phyloP scores from a whole-genome alignment of 1,139 yeast species.

The Candida sp. region DNA sequence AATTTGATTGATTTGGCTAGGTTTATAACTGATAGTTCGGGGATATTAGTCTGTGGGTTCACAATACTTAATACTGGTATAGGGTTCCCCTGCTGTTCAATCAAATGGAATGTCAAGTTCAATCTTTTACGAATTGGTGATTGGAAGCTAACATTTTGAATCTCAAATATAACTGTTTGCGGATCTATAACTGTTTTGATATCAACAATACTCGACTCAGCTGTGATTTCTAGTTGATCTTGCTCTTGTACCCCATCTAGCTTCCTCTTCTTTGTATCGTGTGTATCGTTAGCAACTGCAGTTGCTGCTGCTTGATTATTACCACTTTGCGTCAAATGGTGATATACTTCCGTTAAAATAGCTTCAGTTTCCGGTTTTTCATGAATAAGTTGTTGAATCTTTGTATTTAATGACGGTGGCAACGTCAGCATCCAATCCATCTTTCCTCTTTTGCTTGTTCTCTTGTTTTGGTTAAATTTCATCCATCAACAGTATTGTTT shows the following conservation, averaged over 20 bases:
- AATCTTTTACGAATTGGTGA: conserved; percentile 40
- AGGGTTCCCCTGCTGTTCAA: conserved; percentile 26
- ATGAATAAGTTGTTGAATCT: conserved; percentile 15
- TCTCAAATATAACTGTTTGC: conserved; percentile 35
- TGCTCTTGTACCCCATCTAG: background rate
- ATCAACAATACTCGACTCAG: conserved; percentile 3
- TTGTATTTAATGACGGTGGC: conserved; percentile 22
- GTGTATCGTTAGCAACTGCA: conserved; percentile 2
- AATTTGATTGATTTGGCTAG: conserved; percentile 28
- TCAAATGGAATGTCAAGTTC: conserved; percentile 38
- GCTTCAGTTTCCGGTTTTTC: conserved; percentile 16
- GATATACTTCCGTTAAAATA: conserved; percentile 19
- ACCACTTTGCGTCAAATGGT: conserved; percentile 9
- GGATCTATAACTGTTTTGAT: conserved; percentile 9
- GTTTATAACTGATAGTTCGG: conserved; percentile 34
- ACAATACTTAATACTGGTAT: conserved; percentile 38
- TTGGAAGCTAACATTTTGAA: conserved; percentile 36
- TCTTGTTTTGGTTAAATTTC: background rate
- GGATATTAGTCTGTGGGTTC: conserved; percentile 28
- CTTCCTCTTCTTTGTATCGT: conserved; percentile 2
- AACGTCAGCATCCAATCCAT: conserved; percentile 14
- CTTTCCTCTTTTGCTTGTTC: background rate
- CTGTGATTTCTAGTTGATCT: background rate
- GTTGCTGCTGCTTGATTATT: conserved; percentile 3
- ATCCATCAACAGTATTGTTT: background rate